phyloP scores from a whole-genome alignment of 345 rosid species.

The Abelmoschus esculentus region DNA sequence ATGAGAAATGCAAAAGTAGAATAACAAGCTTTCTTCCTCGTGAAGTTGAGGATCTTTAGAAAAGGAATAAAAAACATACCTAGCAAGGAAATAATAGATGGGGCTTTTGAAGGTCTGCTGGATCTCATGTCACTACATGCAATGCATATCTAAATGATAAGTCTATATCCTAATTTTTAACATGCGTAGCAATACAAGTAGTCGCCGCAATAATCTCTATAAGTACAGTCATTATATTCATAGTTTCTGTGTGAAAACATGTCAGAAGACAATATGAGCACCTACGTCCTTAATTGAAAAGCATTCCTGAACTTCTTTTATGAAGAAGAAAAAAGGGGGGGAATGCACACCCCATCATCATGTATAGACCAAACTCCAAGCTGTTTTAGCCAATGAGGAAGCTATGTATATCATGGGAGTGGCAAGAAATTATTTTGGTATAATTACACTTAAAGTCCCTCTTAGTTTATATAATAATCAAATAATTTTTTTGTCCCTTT shows the following conservation, averaged over 20 bases:
- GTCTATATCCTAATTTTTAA: background rate
- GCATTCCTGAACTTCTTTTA: background rate
- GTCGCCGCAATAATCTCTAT: background rate
- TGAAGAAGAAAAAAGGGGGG: too few relatives aligned
- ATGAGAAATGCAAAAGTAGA: background rate
- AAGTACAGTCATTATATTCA: background rate
- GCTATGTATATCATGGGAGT: too few relatives aligned
- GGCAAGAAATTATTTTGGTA: too few relatives aligned
- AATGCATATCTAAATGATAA: constrained; percentile 18
- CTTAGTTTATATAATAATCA: too few relatives aligned
- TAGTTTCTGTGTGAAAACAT: background rate
- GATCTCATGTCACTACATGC: constrained; percentile 53
- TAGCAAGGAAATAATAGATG: constrained; percentile 76
- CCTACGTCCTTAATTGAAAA: background rate
- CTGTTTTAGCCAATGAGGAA: too few relatives aligned
- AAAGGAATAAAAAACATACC: constrained; percentile 36
- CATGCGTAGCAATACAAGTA: background rate
- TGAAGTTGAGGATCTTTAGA: background rate
- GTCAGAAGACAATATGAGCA: background rate
- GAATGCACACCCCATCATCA: background rate
- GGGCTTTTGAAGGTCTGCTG: constrained; percentile 57
- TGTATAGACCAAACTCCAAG: background rate
- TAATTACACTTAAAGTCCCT: too few relatives aligned
- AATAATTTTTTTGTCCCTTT: too few relatives aligned
- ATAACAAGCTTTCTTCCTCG: background rate